phyloP scores from a whole-genome alignment of 202 grass and related monocot species.

The Digitaria exilis region DNA sequence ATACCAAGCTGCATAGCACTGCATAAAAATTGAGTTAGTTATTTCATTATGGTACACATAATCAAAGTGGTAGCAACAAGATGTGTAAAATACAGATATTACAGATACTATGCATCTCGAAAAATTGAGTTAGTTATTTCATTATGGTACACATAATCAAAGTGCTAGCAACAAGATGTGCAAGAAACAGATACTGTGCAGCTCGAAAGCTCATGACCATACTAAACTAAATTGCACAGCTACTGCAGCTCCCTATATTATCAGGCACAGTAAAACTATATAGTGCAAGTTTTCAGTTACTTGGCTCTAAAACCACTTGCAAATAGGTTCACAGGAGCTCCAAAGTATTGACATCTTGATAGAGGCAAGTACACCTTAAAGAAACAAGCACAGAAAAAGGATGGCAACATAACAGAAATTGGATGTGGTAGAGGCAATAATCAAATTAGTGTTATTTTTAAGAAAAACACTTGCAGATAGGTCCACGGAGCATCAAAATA shows the following conservation, averaged over 20 bases:
- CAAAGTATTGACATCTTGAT: too few relatives aligned
- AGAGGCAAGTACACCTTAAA: too few relatives aligned
- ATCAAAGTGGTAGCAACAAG: not conserved
- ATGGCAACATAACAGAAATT: too few relatives aligned
- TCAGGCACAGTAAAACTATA: not conserved
- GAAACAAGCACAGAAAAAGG: too few relatives aligned
- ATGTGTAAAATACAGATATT: not conserved
- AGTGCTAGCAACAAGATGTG: not conserved
- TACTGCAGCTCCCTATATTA: not conserved
- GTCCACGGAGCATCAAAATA: not conserved
- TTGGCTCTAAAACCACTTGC: not conserved
- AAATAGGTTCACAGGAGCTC: too few relatives aligned
- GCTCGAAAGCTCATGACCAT: not conserved
- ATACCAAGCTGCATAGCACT: constrained; percentile 98
- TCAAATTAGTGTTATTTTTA: not conserved
- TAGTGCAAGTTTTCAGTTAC: not conserved
- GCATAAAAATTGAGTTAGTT: constrained; percentile 43
- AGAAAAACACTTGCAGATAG: not conserved
- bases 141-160: not conserved
- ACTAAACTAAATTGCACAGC: not conserved
- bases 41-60: not conserved
- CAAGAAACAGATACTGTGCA: not conserved
- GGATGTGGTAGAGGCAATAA: too few relatives aligned
- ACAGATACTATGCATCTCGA: not conserved
- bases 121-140: constrained; percentile 33